Evolutionary conservation across 441 rosid genomes (phyloP), one percentile per base, ranked within the genome.

Genomic region (Erodium texanum): DNA sequence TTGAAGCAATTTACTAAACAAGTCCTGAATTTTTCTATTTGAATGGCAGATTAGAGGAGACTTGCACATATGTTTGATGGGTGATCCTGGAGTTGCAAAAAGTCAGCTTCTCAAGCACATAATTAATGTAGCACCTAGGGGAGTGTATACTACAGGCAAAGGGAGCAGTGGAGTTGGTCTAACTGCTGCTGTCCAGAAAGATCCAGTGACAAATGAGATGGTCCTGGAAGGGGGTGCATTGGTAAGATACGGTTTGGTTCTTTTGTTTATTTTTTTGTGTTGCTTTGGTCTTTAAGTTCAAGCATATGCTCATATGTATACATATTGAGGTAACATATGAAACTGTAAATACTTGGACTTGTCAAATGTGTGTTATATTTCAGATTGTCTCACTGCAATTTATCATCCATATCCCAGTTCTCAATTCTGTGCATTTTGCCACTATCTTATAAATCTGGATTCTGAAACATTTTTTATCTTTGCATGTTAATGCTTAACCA

Each of bases 91-190:
- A 61, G 99, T 95, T 78, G 99, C 99, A 71, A 95, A 95, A 79
- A 90, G 99, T 89, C 99, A 95, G 83, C 99, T 95, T 80, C 94
- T 95, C 73, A 95, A 95, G 89, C 97, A 95, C 88, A 92, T 92
- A 65, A 89, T 95, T 71, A 92, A 92, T 72, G 97, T 95, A 63
- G 98, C 99, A 58, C 99, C 99, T 12, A 84, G 97, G 78, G 99
- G 92, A 66, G 86, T 95, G 69, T 95, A 95, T 77, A 95, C 99
- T 43, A 95, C 99, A 62, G 98, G 99, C 62, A 89, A 74, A 81
- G 99, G 98, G 74, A 95, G 99, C 87, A 95, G 99, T 79, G 98
- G 99, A 54, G 98, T 95, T 84, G 99, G 99, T 82, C 84, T 95
- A 67, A 95, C 99, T 48, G 98, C 99, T 29, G 99, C 99, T 66